Evolutionary conservation across 2,329 filamentous ascomycete species (phyloP), one percentile per base, ranked within the genome.

Genomic region (Colletotrichum melonis): DNA sequence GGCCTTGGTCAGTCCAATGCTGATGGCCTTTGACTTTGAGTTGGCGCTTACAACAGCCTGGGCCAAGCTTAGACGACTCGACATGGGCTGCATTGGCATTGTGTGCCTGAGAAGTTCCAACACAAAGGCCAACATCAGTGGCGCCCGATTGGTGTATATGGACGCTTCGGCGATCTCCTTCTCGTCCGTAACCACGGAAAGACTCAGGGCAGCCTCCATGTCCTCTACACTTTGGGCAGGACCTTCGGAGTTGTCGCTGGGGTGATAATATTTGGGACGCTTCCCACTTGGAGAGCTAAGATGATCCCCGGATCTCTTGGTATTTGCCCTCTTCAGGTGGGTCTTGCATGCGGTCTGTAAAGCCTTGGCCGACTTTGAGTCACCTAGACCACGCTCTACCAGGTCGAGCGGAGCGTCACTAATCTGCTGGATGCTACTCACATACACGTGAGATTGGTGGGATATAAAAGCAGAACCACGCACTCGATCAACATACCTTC

Each of bases 1-100:
- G 8, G 88, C 86, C 0, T 90, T 90, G 63, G 86, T 89, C 24
- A 97, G 85, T 0, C 95, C 95, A 35, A 97, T 83, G 75, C 89
- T 93, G 32, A 92, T 87, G 11, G 95, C 95, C 82, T 95, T 95
- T 46, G 90, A 91, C 75, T 92, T 89, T 73, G 93, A 95, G 79
- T 96, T 97, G 32, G 91, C 91, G 79, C 94, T 95, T 19, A 97
- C 93, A 1, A 97, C 92, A 0, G 94, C 94, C 81, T 97, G 95
- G 0, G 92, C 94, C 24, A 98, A 85, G 79, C 94, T 97, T 24
- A 97, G 84, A 59, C 94, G 88, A 79, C 94, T 96, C n/a, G 94
- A 97, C 3, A 92, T 86, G 3, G 95, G 95, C 80, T 98, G 95
- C 76, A 94, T 92, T 0, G 95, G 93, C 92, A 95, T 96, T 0